These are phyloP conservation scores for Lophiotrema nucula DNA, from an alignment of 495 filamentous ascomycete genomes.

Conservation along the genomic window DNA sequence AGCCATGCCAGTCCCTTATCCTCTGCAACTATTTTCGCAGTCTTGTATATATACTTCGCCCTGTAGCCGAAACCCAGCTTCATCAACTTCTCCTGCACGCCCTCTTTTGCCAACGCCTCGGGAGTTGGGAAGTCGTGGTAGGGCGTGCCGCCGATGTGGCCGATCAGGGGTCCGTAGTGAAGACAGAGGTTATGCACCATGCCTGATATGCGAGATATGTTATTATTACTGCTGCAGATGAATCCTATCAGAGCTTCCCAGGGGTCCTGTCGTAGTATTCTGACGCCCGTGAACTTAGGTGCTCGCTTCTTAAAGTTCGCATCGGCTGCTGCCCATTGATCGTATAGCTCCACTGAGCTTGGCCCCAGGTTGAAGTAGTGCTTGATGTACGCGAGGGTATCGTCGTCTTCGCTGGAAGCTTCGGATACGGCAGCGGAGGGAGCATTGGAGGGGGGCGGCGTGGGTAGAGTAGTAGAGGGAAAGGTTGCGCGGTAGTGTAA, in stretches of 20 bases:
- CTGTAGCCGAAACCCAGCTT: slow-evolving; percentile 91
- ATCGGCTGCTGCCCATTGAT: slow-evolving; percentile 82
- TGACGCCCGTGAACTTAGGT: slow-evolving; percentile 82
- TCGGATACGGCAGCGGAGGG: slow-evolving; percentile 25
- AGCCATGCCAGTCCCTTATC: slow-evolving; percentile 74
- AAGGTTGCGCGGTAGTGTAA: slow-evolving; percentile 79
- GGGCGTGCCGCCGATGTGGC: slow-evolving; percentile 61
- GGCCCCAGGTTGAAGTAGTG: slow-evolving; percentile 81
- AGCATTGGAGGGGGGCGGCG: slow-evolving; percentile 41
- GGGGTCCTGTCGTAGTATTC: slow-evolving; percentile 91
- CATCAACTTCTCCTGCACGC: slow-evolving; percentile 74
- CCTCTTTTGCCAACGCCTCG: slow-evolving; percentile 61
- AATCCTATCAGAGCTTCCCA: slow-evolving; percentile 95
- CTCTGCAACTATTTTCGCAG: slow-evolving; percentile 68
- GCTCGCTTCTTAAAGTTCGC: slow-evolving; percentile 88
- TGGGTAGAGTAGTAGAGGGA: slow-evolving; percentile 43
- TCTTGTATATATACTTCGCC: slow-evolving; percentile 85
- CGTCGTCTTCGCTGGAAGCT: slow-evolving; percentile 42
- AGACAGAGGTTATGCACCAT: slow-evolving; percentile 93
- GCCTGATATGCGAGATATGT: slow-evolving; percentile 88
- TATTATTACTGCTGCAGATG: slow-evolving; percentile 99
- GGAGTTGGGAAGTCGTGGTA: slow-evolving; percentile 89
- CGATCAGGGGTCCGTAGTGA: slow-evolving; percentile 78
- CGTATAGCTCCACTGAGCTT: slow-evolving; percentile 72
- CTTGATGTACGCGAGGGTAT: slow-evolving; percentile 65